phyloP scores from a whole-genome alignment of 805 yeast species.

The Zygoascus ofunaensis region DNA sequence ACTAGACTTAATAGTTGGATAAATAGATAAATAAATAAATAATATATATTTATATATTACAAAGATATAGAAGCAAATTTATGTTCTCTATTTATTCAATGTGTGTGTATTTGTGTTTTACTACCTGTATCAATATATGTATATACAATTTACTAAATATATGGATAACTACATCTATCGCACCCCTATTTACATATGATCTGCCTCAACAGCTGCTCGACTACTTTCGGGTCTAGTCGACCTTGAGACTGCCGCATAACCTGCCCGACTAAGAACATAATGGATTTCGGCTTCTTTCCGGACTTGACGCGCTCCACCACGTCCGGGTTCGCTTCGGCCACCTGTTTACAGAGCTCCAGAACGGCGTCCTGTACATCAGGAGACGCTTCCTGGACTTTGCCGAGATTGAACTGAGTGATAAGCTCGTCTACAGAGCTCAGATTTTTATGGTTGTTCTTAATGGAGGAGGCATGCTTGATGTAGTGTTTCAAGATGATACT shows the following conservation, averaged over 20 bases:
- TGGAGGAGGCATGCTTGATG: conserved; percentile 28
- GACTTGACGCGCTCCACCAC: conserved; percentile 46
- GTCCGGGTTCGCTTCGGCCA: conserved; percentile 39
- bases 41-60: no score
- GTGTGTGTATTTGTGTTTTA: no score
- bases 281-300: conserved; percentile 52
- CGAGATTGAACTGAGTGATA: conserved; percentile 41
- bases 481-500: conserved; percentile 55
- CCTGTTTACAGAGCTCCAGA: conserved; percentile 36
- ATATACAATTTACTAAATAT: no score
- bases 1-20: no score
- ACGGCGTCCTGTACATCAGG: conserved; percentile 30
- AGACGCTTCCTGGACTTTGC: conserved; percentile 29
- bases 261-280: conserved; percentile 75
- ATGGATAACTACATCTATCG: no score
- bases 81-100: no score
- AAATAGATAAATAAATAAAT: no score
- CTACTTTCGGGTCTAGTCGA: conserved; percentile 30
- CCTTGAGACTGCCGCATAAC: conserved; percentile 81
- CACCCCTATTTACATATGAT: no score
- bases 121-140: no score
- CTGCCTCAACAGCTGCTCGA: conserved; percentile 9
- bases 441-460: no score
- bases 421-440: conserved; percentile 36
- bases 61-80: no score